A percentile compares a stretch with the other conserved stretches of the same genome.
phyloP scores from a whole-genome alignment of 495 filamentous ascomycete species.

The Bathelium albidoporum region DNA sequence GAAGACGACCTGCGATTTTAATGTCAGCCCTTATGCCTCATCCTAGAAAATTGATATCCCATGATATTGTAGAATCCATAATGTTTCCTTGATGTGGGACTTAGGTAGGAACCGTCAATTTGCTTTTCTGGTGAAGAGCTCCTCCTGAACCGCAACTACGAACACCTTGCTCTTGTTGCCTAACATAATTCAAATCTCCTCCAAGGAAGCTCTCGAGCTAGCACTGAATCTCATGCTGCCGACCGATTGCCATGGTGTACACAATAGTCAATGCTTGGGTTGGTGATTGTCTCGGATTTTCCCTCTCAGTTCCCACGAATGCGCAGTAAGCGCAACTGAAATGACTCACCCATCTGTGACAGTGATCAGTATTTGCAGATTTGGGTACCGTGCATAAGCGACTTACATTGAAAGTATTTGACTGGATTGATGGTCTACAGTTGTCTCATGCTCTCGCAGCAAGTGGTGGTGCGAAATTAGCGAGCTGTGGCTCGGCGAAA shows the following conservation, averaged over 20 bases:
- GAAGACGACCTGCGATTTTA: constrained; percentile 69
- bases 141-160: background rate
- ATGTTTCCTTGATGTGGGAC: background rate
- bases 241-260: too few relatives aligned
- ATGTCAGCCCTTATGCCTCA: background rate
- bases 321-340: constrained; percentile 22
- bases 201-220: too few relatives aligned
- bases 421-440: constrained; percentile 15
- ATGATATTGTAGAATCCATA: background rate
- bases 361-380: constrained; percentile 4
- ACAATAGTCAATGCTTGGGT: too few relatives aligned
- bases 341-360: constrained; percentile 47
- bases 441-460: background rate
- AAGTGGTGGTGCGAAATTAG: constrained; percentile 2
- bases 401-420: constrained; percentile 27
- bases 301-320: constrained; percentile 6
- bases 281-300: background rate
- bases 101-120: too few relatives aligned
- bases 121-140: background rate
- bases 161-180: too few relatives aligned
- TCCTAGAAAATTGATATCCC: background rate
- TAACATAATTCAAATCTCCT: too few relatives aligned
- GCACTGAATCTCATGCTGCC: too few relatives aligned
- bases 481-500: background rate
- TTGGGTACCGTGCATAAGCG: background rate